Evolutionary conservation across 2,329 filamentous ascomycete species (phyloP), one percentile per base, ranked within the genome.

Genomic region (Fusarium fracticaudum): DNA sequence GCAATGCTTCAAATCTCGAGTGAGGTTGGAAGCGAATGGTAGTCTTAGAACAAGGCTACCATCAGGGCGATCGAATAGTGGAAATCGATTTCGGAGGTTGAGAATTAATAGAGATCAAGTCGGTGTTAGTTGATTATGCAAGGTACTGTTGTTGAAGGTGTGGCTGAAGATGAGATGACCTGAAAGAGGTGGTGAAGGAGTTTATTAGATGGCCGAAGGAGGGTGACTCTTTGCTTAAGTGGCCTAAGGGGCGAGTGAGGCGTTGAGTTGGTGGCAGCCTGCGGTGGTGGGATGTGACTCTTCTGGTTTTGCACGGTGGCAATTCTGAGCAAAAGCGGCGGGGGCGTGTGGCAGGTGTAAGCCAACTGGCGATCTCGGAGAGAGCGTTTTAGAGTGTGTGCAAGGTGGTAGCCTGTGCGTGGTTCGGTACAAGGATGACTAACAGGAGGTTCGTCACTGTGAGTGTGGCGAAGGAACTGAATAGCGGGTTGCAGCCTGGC

Each of bases 281-380:
- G 73, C 67, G 72, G 72, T 74, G 69, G 71, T 74, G 67, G 76
- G 70, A 76, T 83, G 81, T 83, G 81, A 83, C 81, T 83, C 81
- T 78, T 81, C 75, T 70, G 66, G 67, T 54, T 70, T 66, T 78
- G 77, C 78, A 82, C 79, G 81, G 82, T 80, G 80, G 81, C 80
- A 76, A 81, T 79, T 79, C 79, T 75, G 79, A 78, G 67, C 74
- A 76, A 78, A 77, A 78, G 70, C 78, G 77, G 79, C 75, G 78
- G 71, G 68, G 76, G 76, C 71, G 74, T 68, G 70, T 71, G 66
- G 72, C 74, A 79, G 76, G 78, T 79, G 78, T 78, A 77, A 76
- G 77, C 77, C 76, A 77, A 74, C 70, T 81, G 81, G 81, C 81
- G 82, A 82, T 79, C 81, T 82, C 81, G 82, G 82, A 83, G 80